These are phyloP conservation scores for Cinnamomum micranthum DNA, from an alignment of 164 flowering plant genomes.

Conservation along the genomic window DNA sequence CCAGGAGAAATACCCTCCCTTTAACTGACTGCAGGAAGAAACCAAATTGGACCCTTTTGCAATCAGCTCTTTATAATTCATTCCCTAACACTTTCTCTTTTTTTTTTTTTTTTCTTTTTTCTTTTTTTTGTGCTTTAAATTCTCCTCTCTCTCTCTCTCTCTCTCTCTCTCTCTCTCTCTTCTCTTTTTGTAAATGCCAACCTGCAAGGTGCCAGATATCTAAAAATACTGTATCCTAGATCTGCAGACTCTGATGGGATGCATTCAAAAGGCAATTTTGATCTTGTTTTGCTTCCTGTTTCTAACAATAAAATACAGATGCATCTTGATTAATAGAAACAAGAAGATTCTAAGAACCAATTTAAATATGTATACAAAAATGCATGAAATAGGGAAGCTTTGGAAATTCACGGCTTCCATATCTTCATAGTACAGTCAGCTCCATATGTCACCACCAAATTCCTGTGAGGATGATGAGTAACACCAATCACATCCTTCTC, in stretches of 20 bases:
- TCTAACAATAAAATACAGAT: not conserved
- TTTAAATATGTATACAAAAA: not conserved
- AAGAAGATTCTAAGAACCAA: not conserved
- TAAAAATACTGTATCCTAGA: too few species aligned
- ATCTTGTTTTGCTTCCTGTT: not conserved
- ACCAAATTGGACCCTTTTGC: too few species aligned
- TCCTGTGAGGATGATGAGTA: conserved; percentile 93
- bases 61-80: too few species aligned
- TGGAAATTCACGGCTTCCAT: conserved; percentile 68
- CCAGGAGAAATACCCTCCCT: too few species aligned
- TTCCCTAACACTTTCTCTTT: too few species aligned
- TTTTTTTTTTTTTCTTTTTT: too few species aligned
- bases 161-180: too few species aligned
- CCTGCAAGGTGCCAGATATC: too few species aligned
- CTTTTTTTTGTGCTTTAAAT: too few species aligned
- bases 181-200: too few species aligned
- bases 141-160: too few species aligned
- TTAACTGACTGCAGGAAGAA: too few species aligned
- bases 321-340: not conserved
- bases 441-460: conserved; percentile 73
- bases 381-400: not conserved
- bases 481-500: conserved; percentile 93
- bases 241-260: not conserved
- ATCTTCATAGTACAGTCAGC: conserved; percentile 81
- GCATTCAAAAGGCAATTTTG: not conserved